A percentile compares a stretch with the other conserved stretches of the same genome.
These are phyloP conservation scores for Aspergillus viridinutans DNA, from an alignment of 2,329 filamentous ascomycete species.

Conservation along the genomic window DNA sequence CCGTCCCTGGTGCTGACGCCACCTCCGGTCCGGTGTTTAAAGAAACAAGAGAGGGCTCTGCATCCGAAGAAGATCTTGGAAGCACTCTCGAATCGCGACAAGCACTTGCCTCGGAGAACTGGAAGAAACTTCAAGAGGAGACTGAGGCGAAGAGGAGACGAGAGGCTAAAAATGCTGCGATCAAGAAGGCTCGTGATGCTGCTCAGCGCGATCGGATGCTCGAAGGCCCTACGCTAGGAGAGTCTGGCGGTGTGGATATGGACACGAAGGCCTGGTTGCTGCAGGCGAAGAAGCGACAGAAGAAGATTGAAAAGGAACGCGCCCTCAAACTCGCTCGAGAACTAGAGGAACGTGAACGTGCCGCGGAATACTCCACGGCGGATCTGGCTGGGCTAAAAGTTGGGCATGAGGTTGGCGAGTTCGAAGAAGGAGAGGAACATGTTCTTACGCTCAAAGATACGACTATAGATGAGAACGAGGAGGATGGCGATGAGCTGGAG, in stretches of 20 bases:
- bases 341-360: constrained; percentile 68
- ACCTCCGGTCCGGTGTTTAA: constrained; percentile 55
- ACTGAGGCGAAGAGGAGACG: constrained; percentile 67
- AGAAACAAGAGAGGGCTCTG: constrained; percentile 44
- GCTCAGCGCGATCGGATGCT: constrained; percentile 72
- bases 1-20: constrained; percentile 63
- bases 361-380: constrained; percentile 74
- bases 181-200: constrained; percentile 81
- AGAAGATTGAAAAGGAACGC: constrained; percentile 74
- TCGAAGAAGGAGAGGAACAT: constrained; percentile 76
- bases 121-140: constrained; percentile 63
- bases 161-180: constrained; percentile 73
- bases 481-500: constrained; percentile 79
- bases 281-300: constrained; percentile 88
- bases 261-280: constrained; percentile 85
- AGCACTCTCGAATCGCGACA: constrained; percentile 74
- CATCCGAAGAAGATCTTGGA: constrained; percentile 56
- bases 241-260: constrained; percentile 61
- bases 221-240: constrained; percentile 79
- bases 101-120: constrained; percentile 43
- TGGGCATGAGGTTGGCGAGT: constrained; percentile 76
- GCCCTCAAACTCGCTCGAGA: constrained; percentile 70
- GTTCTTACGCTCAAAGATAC: constrained; percentile 92
- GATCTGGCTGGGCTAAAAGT: constrained; percentile 90
- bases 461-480: constrained; percentile 76